Base-by-base conservation (phyloP, 2,329 filamentous ascomycete genomes). In the Neurospora sp. region DNA sequence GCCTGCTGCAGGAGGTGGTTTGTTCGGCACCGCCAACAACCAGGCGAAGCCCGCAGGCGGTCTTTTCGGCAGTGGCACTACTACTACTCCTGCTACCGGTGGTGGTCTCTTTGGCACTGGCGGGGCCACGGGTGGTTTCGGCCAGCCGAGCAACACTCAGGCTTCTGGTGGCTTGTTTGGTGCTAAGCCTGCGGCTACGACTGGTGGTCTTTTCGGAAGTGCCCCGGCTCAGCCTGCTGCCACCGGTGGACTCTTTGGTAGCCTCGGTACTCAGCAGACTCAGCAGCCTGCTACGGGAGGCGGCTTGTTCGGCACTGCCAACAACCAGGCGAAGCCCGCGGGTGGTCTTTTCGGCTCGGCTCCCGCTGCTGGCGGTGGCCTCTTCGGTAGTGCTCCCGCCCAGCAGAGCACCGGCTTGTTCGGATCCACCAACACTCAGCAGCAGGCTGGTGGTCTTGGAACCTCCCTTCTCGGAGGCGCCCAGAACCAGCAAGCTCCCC, bases 381-480 rank as follows among this genome's bases (percentile, higher is more conserved):
- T 85, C 3, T 85, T 87, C 73, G 83, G 84, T 11, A 62, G 28
- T 28, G 71, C 73, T 39, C 68, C 69, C 17, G 68, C 69, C 19
- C 73, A 74, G 46, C 72, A 71, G 33, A 71, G 70, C 40, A 23
- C 38, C 4, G 72, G 73, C 10, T 76, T 91, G 3, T 91, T 92
- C 73, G 86, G 75, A 81, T 78, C 69, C 82, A 72, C 68, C 82
- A 82, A 62, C 79, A 82, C 68, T 70, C 76, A 84, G 62, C 84
- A 87, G 69, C 86, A 86, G 70, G 78, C 78, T n/a, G 79, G 77
- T 28, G 73, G 78, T 6, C 77, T 84, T 67, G 84, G 86, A 28
- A 81, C 80, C 71, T 91, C 90, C 0, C 76, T 92, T 2, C 87
- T 93, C 67, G 87, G 87, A 23, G 83, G 79, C 71, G 84, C 84